Evolutionary conservation across 2,329 filamentous ascomycete genomes (phyloP), one percentile per base, ranked within the genome.

Genomic region (Phyllosticta paracitricarpa): DNA sequence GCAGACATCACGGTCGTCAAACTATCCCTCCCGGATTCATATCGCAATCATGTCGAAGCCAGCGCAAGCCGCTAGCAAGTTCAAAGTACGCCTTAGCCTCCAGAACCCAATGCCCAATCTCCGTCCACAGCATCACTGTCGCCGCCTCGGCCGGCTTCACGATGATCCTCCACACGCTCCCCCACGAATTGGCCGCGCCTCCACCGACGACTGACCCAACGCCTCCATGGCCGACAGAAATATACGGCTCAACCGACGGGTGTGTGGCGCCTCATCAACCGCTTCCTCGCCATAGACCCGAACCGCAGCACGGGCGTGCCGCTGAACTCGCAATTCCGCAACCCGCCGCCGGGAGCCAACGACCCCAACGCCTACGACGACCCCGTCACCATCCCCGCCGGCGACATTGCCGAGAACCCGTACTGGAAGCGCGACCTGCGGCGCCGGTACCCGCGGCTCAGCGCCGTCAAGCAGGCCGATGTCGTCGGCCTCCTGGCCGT

Each of bases 381-480:
- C 73, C 89, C 89, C 24, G 88, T 93, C 63, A 95, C 90, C 14
- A 63, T 88, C 0, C 91, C 91, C n/a, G 89, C 91, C 2, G 89
- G 83, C 67, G 91, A 96, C 73, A 86, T 96, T 69, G 91, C 91
- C 69, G 89, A 93, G 75, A 96, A 96, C 78, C 85, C 91, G 48
- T 96, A 97, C 80, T 99, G 91, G 91, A 95, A 96, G 82, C 91
- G 94, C 70, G 94, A 99, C 72, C 76, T 80, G 64, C 89, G 94
- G 68, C 84, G 94, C 69, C 82, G 82, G 69, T 97, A 97, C 78
- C 89, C 94, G 33, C 83, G 82, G 68, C 81, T 89, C 61, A 93
- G 88, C 71, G 86, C 89, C 54, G 83, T 99, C 64, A 87, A 80
- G 63, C 94, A 97, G 80, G 84, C 84, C 55, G 89, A 97, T 75